Conservation (phyloP, 2,329 filamentous ascomycete species). For the Phialophora expanda region DNA sequence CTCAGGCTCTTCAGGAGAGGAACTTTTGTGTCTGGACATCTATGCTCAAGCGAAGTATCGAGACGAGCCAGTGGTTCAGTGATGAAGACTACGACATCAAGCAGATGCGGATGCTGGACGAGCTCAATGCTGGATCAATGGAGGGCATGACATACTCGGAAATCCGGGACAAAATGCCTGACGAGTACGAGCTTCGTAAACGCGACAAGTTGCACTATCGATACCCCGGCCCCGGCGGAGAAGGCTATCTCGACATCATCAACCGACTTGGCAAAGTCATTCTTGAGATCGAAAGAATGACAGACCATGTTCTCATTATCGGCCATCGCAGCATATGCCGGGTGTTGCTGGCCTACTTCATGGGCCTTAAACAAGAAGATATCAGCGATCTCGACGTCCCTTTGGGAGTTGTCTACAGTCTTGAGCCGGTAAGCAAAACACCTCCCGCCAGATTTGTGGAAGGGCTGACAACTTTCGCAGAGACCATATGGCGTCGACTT, state of each 20-base stretch:
- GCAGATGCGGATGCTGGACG: conserved; percentile 97
- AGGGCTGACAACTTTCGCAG: conserved; percentile 34
- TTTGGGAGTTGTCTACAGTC: conserved; percentile 88
- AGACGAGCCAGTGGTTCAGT: conserved; percentile 88
- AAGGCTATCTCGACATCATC: conserved; percentile 96
- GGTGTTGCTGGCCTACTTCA: conserved; percentile 94
- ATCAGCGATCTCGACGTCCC: conserved; percentile 95
- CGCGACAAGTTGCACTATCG: conserved; percentile 93
- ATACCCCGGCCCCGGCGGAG: conserved; percentile 92
- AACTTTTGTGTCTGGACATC: conserved; percentile 99
- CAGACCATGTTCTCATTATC: conserved; percentile 90
- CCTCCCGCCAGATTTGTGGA: background rate
- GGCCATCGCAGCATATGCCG: conserved; percentile 90
- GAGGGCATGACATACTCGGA: conserved; percentile 95
- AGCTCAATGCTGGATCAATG: conserved; percentile 89
- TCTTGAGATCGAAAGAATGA: conserved; percentile 95
- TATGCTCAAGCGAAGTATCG: conserved; percentile 88
- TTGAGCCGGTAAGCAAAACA: conserved; percentile 69
- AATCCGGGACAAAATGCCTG: conserved; percentile 76
- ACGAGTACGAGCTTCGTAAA: conserved; percentile 80
- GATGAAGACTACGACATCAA: conserved; percentile 97
- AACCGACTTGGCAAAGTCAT: conserved; percentile 94
- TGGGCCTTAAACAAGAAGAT: conserved; percentile 85
- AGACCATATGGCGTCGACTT: conserved; percentile 98
- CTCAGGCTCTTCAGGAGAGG: conserved; percentile 63